phyloP scores from a whole-genome alignment of 1,284 basidiomycete species.

The Apiotrichum brassicae region DNA sequence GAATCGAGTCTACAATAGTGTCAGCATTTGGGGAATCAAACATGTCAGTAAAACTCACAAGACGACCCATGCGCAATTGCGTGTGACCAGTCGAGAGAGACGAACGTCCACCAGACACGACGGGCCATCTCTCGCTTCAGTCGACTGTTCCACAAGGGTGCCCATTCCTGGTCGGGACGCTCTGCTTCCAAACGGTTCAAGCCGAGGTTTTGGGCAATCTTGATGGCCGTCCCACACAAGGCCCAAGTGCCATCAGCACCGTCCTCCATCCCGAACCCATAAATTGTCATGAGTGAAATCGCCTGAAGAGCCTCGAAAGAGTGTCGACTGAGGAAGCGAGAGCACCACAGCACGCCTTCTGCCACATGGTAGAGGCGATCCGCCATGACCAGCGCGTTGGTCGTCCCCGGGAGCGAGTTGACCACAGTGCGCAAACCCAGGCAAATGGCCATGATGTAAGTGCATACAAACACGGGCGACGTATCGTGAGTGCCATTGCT shows the following conservation, averaged over 20 bases:
- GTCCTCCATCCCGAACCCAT: conserved; percentile 16
- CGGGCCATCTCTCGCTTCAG: conserved; percentile 19
- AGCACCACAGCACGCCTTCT: conserved; percentile 18
- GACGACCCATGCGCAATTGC: conserved; percentile 17
- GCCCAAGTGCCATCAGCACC: conserved; percentile 18
- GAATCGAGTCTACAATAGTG: conserved; percentile 17
- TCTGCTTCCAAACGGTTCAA: conserved; percentile 23
- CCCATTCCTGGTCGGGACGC: conserved; percentile 12
- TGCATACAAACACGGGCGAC: conserved; percentile 13
- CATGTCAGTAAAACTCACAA: conserved; percentile 8
- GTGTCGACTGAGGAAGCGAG: conserved; percentile 15
- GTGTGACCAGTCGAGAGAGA: conserved; percentile 22
- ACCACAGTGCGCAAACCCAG: conserved; percentile 7
- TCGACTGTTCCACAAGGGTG: conserved; percentile 11
- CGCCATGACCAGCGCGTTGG: conserved; percentile 8
- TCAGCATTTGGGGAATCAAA: too few species aligned
- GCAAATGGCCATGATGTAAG: conserved; percentile 19
- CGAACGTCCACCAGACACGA: conserved; percentile 24
- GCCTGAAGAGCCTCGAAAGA: conserved; percentile 19
- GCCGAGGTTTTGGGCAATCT: conserved; percentile 25
- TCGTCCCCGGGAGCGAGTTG: conserved; percentile 6
- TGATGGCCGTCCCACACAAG: conserved; percentile 18
- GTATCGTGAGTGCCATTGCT: background rate
- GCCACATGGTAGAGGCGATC: conserved; percentile 16
- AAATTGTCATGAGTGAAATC: conserved; percentile 17